Percentiles rank a stretch among this genome's conserved stretches.
Evolutionary conservation across 2,329 filamentous ascomycete genomes (phyloP).

Genomic region (Elsinoe batatas): DNA sequence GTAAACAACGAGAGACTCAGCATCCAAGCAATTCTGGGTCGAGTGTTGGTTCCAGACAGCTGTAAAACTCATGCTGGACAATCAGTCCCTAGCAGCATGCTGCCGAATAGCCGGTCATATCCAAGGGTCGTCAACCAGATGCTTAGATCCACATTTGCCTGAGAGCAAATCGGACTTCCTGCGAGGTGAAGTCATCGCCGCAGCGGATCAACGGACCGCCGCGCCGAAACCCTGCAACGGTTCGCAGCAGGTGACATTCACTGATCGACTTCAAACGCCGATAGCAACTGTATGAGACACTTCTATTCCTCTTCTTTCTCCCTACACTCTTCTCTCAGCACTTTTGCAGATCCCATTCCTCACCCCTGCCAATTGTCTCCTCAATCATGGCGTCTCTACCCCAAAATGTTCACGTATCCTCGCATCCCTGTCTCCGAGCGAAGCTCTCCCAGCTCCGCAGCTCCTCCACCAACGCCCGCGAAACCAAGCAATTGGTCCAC

Average conservation of each 20-base stretch:
- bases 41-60: not conserved
- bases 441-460: conserved; percentile 88
- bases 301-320: not conserved
- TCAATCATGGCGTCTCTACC: conserved; percentile 33
- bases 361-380: no score
- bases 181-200: not conserved
- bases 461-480: conserved; percentile 55
- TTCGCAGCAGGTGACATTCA: not conserved
- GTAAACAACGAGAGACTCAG: no score
- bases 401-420: conserved; percentile 61
- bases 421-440: conserved; percentile 73
- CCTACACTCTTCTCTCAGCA: not conserved
- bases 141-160: no score
- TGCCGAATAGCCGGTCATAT: not conserved
- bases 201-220: not conserved
- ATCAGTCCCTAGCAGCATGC: not conserved
- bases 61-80: not conserved
- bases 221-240: conserved; percentile 1
- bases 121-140: not conserved
- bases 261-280: not conserved
- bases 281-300: conserved; percentile 9
- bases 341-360: not conserved
- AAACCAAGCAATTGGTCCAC: conserved; percentile 73
- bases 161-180: not conserved
- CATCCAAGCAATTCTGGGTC: not conserved